Evolutionary conservation across 805 yeast genomes (phyloP), one percentile per base, ranked within the genome.

Genomic region (Teunomyces gatunensis): DNA sequence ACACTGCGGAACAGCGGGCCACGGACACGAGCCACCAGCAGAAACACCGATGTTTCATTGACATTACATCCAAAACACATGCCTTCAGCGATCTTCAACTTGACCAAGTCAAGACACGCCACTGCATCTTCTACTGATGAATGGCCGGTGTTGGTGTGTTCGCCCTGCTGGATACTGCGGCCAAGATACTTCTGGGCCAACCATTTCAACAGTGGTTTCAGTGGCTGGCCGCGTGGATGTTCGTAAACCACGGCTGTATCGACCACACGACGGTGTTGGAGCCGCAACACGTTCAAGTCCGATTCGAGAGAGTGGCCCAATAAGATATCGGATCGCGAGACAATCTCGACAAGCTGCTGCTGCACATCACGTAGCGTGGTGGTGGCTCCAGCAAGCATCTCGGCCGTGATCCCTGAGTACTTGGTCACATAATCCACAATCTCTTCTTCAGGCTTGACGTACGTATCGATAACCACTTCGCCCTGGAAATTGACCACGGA

Each of bases 241-340:
- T 89, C 89, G 65, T 71, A 87, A 9, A 85, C 69, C 1, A 87
- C 55, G 0, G 97, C 75, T 0, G 98, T 92, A 65, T 92, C 99
- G 11, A 92, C 80, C 21, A 91, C 75, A 12, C 67, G 72, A 1
- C 87, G 84, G 61, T 92, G 98, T 42, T 83, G 75, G 12, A 94
- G 56, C 54, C 78, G 77, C 60, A 94, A 65, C 2, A 83, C 96
- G 9, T 76, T 72, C 42, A 92, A 71, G 64, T 92, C 99, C 18
- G 85, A 83, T 52, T 91, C 92, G 27, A 92, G 69, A 0, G 98
- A 92, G 63, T 92, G 99, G 1, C 99, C 98, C 45, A 92, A 78
- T 18, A 92, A 60, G 11, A 84, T 74, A 60, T 90, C 97, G 13
- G 71, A 67, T 1, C 75, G 57, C 5, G 79, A 68, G 2, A 92